These are phyloP conservation scores for Lactarius deliciosus DNA, from an alignment of 768 basidiomycete species.

Conservation along the genomic window DNA sequence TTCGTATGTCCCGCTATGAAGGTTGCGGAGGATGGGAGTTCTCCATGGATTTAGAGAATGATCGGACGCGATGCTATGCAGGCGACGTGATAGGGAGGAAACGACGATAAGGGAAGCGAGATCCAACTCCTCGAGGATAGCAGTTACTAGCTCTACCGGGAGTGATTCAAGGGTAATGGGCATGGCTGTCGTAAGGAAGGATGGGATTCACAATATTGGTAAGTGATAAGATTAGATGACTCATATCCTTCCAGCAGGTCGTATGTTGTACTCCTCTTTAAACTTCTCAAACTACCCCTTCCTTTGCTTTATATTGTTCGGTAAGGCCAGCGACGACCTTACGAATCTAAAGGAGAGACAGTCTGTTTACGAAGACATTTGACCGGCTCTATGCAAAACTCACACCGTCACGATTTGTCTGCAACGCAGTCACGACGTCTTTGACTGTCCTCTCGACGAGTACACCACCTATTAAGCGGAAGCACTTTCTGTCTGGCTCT, in stretches of 20 bases:
- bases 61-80: constrained; percentile 61
- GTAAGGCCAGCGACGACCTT: constrained; percentile 75
- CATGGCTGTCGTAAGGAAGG: constrained; percentile 12
- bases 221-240: constrained; percentile 24
- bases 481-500: constrained; percentile 92
- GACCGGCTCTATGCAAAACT: constrained; percentile 34
- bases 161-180: constrained; percentile 38
- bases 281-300: constrained; percentile 79
- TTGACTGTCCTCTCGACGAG: constrained; percentile 94
- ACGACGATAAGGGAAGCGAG: constrained; percentile 56
- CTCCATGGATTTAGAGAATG: constrained; percentile 74
- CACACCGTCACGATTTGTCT: constrained; percentile 88
- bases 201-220: neutral
- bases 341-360: constrained; percentile 57
- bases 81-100: constrained; percentile 59
- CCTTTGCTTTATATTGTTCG: constrained; percentile 87
- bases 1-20: constrained; percentile 50
- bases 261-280: constrained; percentile 75
- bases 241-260: constrained; percentile 42
- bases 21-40: constrained; percentile 59
- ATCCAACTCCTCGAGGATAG: constrained; percentile 68
- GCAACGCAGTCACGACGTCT: constrained; percentile 87
- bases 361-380: constrained; percentile 24
- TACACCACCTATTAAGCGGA: constrained; percentile 92
- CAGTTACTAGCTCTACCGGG: constrained; percentile 76